Percentiles rank a stretch among this genome's conserved stretches.
phyloP scores from a whole-genome alignment of 306 rosid genomes.

The Quercus variabilis region DNA sequence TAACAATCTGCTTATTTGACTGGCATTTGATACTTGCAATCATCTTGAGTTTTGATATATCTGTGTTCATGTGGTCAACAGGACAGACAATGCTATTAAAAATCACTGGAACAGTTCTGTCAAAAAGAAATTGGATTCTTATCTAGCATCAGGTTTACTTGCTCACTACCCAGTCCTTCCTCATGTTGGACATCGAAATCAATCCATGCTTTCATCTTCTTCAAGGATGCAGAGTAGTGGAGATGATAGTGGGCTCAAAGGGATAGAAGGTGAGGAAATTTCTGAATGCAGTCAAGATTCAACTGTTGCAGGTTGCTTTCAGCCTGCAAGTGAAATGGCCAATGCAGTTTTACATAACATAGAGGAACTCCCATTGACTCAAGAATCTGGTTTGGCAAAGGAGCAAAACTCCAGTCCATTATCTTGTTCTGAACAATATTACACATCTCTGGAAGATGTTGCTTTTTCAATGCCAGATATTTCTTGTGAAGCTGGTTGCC shows the following conservation, averaged over 20 bases:
- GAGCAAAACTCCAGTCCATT: conserved; percentile 55
- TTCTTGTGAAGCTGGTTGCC: conserved; percentile 48
- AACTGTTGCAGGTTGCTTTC: conserved; percentile 40
- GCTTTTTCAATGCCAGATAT: conserved; percentile 52
- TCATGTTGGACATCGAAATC: conserved; percentile 50
- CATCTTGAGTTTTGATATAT: conserved; percentile 4
- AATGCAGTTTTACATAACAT: conserved; percentile 36
- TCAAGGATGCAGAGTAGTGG: conserved; percentile 64
- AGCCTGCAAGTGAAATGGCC: conserved; percentile 41
- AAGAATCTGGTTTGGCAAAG: conserved; percentile 44
- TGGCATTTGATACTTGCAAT: conserved; percentile 5
- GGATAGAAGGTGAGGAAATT: conserved; percentile 67
- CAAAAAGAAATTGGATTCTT: conserved; percentile 94
- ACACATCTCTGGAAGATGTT: conserved; percentile 58
- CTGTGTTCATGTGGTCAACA: conserved; percentile 52
- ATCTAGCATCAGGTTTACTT: conserved; percentile 89
- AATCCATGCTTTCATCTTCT: conserved; percentile 51
- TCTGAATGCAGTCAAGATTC: conserved; percentile 94
- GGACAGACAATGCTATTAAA: conserved; percentile 99
- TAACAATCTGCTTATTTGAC: background rate
- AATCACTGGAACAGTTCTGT: conserved; percentile 99
- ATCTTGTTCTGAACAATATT: conserved; percentile 68
- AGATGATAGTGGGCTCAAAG: conserved; percentile 64
- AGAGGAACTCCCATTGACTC: conserved; percentile 51
- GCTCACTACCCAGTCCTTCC: conserved; percentile 58